phyloP scores from a whole-genome alignment of 2,329 filamentous ascomycete species.

The Chrysoporthe austroafricana region DNA sequence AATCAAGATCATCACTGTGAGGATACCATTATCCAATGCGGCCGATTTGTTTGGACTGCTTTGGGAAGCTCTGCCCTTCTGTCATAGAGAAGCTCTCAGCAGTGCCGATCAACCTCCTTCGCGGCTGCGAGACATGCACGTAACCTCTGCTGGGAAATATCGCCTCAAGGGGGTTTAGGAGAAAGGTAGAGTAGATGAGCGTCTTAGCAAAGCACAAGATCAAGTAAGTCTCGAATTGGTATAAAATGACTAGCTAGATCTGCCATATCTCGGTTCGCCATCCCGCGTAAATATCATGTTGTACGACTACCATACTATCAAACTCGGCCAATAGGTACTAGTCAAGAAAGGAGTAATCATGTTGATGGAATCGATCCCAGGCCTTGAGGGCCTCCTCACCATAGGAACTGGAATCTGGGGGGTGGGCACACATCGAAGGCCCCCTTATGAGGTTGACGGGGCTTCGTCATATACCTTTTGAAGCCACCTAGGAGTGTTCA shows the following conservation, averaged over 20 bases:
- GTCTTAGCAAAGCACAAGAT: not conserved
- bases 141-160: not conserved
- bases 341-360: not conserved
- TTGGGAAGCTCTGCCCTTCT: not conserved
- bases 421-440: not conserved
- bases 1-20: not conserved
- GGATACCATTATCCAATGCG: not conserved
- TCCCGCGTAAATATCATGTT: conserved; percentile 6
- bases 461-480: not conserved
- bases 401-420: not conserved
- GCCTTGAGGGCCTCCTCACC: too few relatives aligned
- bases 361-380: not conserved
- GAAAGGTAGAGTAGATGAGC: not conserved
- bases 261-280: not conserved
- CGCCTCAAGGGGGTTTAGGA: not conserved
- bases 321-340: conserved; percentile 6
- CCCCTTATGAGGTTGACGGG: not conserved
- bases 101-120: not conserved
- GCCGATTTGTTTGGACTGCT: not conserved
- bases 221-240: not conserved
- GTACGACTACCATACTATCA: not conserved
- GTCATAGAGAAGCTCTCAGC: too few relatives aligned
- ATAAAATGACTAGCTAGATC: not conserved
- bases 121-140: not conserved
- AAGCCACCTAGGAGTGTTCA: too few relatives aligned